A percentile compares a stretch with the other conserved stretches of the same genome.
These are phyloP conservation scores for Calonectria fujianensis DNA, from an alignment of 2,329 filamentous ascomycete species.

Conservation along the genomic window DNA sequence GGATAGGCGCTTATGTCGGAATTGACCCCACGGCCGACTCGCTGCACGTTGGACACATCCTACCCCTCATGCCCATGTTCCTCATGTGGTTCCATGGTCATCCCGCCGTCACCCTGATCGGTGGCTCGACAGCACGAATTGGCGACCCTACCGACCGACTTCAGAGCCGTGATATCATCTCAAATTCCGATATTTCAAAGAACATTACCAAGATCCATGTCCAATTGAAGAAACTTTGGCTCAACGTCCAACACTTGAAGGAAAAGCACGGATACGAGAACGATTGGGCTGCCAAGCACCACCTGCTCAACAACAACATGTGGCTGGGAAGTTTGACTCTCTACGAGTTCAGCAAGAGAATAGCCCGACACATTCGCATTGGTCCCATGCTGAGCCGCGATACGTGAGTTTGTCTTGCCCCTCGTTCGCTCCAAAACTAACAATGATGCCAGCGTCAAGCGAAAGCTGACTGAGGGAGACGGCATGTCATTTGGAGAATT, in stretches of 20 bases:
- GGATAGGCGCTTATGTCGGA: conserved; percentile 85
- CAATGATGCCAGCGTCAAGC: conserved; percentile 75
- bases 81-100: conserved; percentile 89
- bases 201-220: conserved; percentile 82
- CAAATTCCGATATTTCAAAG: conserved; percentile 71
- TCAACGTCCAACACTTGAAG: conserved; percentile 81
- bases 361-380: conserved; percentile 85
- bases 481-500: conserved; percentile 98
- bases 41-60: conserved; percentile 86
- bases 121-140: conserved; percentile 84
- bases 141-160: conserved; percentile 86
- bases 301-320: conserved; percentile 85
- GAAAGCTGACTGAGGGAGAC: conserved; percentile 87
- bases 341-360: conserved; percentile 82
- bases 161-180: conserved; percentile 74
- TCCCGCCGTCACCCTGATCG: conserved; percentile 79
- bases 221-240: conserved; percentile 84
- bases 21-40: conserved; percentile 89
- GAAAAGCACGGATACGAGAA: conserved; percentile 78
- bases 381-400: conserved; percentile 93
- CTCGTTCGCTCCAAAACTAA: conserved; percentile 44
- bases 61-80: conserved; percentile 89
- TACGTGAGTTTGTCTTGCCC: conserved; percentile 75
- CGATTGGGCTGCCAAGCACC: conserved; percentile 79
- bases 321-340: conserved; percentile 87